Conservation (phyloP, 202 grass and related monocot species). For the Schoenoplectus tabernaemontani region DNA sequence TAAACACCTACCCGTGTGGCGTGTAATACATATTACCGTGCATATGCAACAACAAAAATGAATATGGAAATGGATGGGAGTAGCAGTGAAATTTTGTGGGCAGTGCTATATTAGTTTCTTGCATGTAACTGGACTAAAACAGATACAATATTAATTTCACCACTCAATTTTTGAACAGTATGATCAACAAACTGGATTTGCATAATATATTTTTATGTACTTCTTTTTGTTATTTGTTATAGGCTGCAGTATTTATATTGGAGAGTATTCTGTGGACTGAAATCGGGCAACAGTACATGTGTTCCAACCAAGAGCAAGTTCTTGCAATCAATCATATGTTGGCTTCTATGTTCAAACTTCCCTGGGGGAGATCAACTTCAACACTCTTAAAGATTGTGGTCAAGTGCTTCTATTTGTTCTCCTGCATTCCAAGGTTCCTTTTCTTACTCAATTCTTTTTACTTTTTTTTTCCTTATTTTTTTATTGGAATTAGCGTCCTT, state of each 20-base stretch:
- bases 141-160: not conserved
- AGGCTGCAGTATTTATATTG: constrained; percentile 14
- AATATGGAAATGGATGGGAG: not conserved
- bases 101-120: not conserved
- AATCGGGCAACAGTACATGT: constrained; percentile 1
- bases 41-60: not conserved
- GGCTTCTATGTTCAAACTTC: constrained; percentile 2
- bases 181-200: not conserved
- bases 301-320: not conserved
- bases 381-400: not conserved
- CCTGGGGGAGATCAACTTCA: not conserved
- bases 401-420: constrained; percentile 6
- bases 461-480: not conserved
- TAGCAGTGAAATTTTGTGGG: not conserved
- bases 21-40: not conserved
- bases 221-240: not conserved
- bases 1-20: not conserved
- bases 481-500: not conserved
- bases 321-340: not conserved
- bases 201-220: not conserved
- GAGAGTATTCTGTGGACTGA: constrained; percentile 14
- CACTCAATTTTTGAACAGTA: not conserved
- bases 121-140: not conserved
- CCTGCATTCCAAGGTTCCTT: not conserved
- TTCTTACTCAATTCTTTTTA: not conserved